A percentile compares a stretch with the other conserved stretches of the same genome.
Evolutionary conservation across 352 stramenopile genomes (phyloP).

Genomic region (Globisporangium rhizosaccharum): DNA sequence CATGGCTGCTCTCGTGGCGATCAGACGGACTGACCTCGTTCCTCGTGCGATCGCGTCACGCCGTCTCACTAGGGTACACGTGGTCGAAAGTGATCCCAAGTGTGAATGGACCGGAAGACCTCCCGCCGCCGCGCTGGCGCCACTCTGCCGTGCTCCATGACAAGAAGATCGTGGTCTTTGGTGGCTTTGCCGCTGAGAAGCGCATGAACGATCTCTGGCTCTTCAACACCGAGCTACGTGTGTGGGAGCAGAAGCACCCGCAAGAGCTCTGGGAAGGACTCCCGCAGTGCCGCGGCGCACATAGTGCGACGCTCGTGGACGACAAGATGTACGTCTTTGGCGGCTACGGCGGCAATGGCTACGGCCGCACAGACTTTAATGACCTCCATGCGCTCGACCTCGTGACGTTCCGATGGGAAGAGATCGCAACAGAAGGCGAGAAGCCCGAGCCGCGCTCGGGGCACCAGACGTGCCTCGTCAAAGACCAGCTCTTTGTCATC

Average conservation of each 20-base stretch:
- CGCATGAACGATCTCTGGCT: slow-evolving; percentile 97
- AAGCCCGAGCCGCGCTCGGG: slow-evolving; percentile 90
- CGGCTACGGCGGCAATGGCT: slow-evolving; percentile 95
- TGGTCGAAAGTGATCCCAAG: slow-evolving; percentile 60
- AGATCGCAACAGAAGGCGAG: slow-evolving; percentile 81
- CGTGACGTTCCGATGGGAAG: slow-evolving; percentile 88
- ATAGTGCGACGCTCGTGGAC: slow-evolving; percentile 85
- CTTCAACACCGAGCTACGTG: slow-evolving; percentile 90
- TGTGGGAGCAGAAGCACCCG: slow-evolving; percentile 91
- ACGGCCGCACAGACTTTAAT: slow-evolving; percentile 93
- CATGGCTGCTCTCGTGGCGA: too few species aligned
- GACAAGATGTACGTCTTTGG: slow-evolving; percentile 94
- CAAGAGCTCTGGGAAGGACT: slow-evolving; percentile 87
- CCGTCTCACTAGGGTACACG: slow-evolving; percentile 35
- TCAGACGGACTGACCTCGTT: not conserved
- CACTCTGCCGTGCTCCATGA: slow-evolving; percentile 81
- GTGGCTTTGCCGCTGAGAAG: slow-evolving; percentile 90
- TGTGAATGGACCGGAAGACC: slow-evolving; percentile 39
- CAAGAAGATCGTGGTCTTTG: slow-evolving; percentile 91
- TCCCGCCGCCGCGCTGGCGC: slow-evolving; percentile 72
- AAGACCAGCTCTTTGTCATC: slow-evolving; percentile 92
- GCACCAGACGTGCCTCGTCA: slow-evolving; percentile 88
- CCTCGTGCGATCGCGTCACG: not conserved
- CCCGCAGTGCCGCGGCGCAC: slow-evolving; percentile 88
- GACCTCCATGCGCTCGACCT: slow-evolving; percentile 92